phyloP scores from a whole-genome alignment of 345 rosid genomes.

The Leavenworthia alabamica region DNA sequence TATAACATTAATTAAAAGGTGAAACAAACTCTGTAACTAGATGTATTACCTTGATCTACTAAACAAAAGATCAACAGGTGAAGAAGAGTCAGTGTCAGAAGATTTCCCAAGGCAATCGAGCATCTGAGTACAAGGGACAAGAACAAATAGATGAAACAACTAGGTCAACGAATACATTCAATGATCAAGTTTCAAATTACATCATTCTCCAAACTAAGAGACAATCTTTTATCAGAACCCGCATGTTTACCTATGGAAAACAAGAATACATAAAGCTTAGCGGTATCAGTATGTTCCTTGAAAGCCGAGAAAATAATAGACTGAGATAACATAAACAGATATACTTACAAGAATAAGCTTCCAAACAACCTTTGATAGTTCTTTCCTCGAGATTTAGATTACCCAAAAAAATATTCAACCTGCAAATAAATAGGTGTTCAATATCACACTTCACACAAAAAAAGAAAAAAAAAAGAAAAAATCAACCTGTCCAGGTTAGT shows the following conservation, averaged over 20 bases:
- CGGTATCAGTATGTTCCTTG: background rate
- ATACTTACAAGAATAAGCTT: conserved; percentile 80
- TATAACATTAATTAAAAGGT: background rate
- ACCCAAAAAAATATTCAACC: conserved; percentile 62
- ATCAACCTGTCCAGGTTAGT: conserved; percentile 46
- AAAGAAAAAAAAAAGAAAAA: background rate
- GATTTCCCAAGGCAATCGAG: conserved; percentile 84
- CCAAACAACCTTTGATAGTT: conserved; percentile 69
- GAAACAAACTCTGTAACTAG: conserved; percentile 6
- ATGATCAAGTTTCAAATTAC: conserved; percentile 29
- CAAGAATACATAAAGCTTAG: background rate
- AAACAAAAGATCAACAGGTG: conserved; percentile 66
- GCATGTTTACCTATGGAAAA: conserved; percentile 73
- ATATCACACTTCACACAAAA: background rate
- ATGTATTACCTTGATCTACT: conserved; percentile 80
- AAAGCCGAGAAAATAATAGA: background rate
- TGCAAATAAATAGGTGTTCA: conserved; percentile 17
- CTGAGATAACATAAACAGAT: conserved; percentile 1
- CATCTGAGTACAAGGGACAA: conserved; percentile 44
- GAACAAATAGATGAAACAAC: background rate
- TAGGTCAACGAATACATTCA: background rate
- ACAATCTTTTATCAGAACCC: conserved; percentile 71
- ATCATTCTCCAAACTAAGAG: conserved; percentile 93
- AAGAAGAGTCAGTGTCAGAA: conserved; percentile 67
- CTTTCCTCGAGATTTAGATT: conserved; percentile 73